These are phyloP conservation scores for Citrullus amarus DNA, from an alignment of 306 rosid species.

Conservation along the genomic window DNA sequence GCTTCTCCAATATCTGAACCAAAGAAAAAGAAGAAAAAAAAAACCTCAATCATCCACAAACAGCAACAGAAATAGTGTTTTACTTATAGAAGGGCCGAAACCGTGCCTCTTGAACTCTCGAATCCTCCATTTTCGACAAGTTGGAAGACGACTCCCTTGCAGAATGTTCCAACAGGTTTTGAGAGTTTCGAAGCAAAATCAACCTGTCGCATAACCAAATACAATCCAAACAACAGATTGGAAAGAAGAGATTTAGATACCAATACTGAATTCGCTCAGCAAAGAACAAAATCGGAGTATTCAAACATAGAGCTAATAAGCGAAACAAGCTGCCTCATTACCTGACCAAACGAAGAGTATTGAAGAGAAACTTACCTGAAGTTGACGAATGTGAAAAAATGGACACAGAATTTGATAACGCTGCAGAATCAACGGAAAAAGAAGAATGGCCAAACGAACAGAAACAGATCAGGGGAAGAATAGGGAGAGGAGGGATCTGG, in stretches of 20 bases:
- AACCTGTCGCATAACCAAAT: not conserved
- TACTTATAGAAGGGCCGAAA: not conserved
- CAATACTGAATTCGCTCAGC: not conserved
- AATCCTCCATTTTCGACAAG: conserved; percentile 39
- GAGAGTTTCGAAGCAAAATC: not conserved
- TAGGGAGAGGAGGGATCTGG: not conserved
- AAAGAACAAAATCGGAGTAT: not conserved
- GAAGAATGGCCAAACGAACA: not conserved
- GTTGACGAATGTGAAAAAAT: not conserved
- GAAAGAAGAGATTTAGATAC: not conserved
- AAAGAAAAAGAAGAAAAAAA: not conserved
- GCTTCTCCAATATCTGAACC: conserved; percentile 56
- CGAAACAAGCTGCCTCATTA: not conserved
- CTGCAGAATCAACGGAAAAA: not conserved
- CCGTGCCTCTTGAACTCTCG: conserved; percentile 55
- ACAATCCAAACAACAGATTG: not conserved
- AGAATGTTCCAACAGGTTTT: not conserved
- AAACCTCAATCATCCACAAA: not conserved
- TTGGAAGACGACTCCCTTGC: conserved; percentile 9
- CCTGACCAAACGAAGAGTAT: not conserved
- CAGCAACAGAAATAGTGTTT: not conserved
- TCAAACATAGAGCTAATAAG: not conserved
- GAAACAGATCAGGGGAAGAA: not conserved
- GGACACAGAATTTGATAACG: not conserved
- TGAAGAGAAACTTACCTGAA: not conserved